Conservation (phyloP, 768 basidiomycete genomes). For the Leccinum olivaceopallidum region DNA sequence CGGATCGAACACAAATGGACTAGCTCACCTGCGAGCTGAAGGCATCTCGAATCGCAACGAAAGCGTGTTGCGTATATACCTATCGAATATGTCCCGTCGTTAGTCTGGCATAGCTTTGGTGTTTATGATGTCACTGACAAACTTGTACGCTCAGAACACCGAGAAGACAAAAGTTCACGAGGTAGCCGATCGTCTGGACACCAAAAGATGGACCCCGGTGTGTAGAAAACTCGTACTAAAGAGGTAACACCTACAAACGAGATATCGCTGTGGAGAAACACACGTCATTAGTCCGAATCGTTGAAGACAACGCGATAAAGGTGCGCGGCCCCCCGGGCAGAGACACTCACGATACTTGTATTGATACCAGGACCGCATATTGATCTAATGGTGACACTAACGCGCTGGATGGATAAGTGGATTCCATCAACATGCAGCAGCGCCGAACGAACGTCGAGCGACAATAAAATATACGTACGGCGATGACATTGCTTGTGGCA, state of each 20-base stretch:
- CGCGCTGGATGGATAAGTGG: background rate
- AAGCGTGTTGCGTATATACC: slow-evolving; percentile 9
- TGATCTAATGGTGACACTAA: background rate
- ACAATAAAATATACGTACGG: slow-evolving; percentile 2
- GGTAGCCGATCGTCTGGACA: slow-evolving; percentile 9
- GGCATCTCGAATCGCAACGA: slow-evolving; percentile 4
- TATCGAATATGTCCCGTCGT: background rate
- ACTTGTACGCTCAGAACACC: slow-evolving; percentile 8
- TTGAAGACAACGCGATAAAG: too few relatives aligned
- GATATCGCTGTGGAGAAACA: background rate
- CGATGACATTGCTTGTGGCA: background rate
- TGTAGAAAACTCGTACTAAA: background rate
- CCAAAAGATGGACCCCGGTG: background rate
- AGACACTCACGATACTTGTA: slow-evolving; percentile 12
- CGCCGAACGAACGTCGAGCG: background rate
- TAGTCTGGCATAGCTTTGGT: background rate
- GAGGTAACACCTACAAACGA: slow-evolving; percentile 6
- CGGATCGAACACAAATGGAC: background rate
- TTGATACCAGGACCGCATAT: slow-evolving; percentile 4
- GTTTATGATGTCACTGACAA: slow-evolving; percentile 1
- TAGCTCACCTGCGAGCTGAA: slow-evolving; percentile 9
- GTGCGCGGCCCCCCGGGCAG: background rate
- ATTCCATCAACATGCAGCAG: background rate
- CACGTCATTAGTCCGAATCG: background rate
- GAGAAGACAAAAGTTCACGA: slow-evolving; percentile 11